phyloP scores from a whole-genome alignment of 2,329 filamentous ascomycete genomes.

The Epichloe brachyelytri region DNA sequence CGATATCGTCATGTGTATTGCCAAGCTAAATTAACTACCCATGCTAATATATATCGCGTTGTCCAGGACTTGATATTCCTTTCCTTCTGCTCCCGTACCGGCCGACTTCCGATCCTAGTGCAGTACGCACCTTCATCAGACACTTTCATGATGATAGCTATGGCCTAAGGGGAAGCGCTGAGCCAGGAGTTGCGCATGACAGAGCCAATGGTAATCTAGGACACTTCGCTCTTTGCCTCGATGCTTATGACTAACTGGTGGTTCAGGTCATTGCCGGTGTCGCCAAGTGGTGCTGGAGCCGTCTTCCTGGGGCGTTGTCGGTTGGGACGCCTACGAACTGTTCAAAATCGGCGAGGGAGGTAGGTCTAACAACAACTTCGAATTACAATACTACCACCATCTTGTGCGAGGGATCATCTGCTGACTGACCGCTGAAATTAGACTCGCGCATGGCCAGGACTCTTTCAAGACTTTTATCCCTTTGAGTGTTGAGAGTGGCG shows the following conservation, averaged over 20 bases:
- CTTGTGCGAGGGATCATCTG: background rate
- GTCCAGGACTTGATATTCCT: constrained; percentile 68
- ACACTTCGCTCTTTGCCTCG: background rate
- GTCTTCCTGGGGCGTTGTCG: constrained; percentile 84
- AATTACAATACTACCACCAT: background rate
- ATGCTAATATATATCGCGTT: constrained; percentile 1
- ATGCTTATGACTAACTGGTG: background rate
- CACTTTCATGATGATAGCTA: constrained; percentile 73
- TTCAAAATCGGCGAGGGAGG: constrained; percentile 91
- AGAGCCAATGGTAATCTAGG: constrained; percentile 71
- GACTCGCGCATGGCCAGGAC: constrained; percentile 87
- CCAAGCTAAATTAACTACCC: background rate
- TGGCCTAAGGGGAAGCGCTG: constrained; percentile 53
- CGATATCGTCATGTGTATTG: background rate
- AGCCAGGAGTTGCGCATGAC: constrained; percentile 81
- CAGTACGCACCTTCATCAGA: constrained; percentile 81
- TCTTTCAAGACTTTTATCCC: constrained; percentile 96
- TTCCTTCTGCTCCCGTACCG: constrained; percentile 92
- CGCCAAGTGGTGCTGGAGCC: constrained; percentile 97
- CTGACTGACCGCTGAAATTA: constrained; percentile 24
- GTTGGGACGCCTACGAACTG: constrained; percentile 93
- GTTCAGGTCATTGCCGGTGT: constrained; percentile 78
- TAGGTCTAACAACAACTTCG: constrained; percentile 25
- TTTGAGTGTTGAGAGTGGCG: constrained; percentile 76
- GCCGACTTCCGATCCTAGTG: constrained; percentile 81